Conservation (phyloP, 129 eudicot species). For the Flaveria ramosissima region DNA sequence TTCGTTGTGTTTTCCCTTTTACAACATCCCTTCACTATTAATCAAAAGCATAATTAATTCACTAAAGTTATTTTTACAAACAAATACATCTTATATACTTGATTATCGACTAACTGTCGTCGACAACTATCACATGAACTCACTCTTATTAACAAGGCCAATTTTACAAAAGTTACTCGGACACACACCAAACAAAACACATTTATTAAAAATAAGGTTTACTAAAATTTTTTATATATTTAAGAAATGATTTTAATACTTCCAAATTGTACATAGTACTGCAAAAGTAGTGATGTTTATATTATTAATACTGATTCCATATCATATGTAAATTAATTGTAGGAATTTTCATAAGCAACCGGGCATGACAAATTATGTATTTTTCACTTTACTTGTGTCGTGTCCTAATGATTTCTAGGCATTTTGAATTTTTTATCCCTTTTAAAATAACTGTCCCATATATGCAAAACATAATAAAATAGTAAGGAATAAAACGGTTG, state of each 20-base stretch:
- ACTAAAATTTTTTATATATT: too few species aligned
- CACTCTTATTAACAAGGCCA: neutral
- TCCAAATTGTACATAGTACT: too few species aligned
- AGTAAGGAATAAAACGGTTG: neutral
- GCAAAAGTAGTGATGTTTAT: too few species aligned
- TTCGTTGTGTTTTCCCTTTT: constrained; percentile 36
- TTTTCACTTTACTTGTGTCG: too few species aligned
- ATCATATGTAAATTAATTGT: too few species aligned
- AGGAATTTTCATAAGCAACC: neutral
- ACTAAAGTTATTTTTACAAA: neutral
- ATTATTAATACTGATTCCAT: too few species aligned
- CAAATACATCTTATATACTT: neutral
- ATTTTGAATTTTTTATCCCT: too few species aligned
- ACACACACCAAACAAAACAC: neutral
- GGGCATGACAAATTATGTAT: too few species aligned
- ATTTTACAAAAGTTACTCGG: neutral
- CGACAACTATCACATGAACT: constrained; percentile 6
- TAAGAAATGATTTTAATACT: too few species aligned
- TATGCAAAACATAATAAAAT: neutral
- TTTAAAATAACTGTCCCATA: too few species aligned
- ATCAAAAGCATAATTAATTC: constrained; percentile 30
- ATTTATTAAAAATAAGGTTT: neutral
- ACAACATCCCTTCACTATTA: constrained; percentile 49
- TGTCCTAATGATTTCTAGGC: too few species aligned
- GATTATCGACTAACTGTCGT: neutral